Conservation (phyloP, 257 asterid genomes). For the Fraxinus americana region DNA sequence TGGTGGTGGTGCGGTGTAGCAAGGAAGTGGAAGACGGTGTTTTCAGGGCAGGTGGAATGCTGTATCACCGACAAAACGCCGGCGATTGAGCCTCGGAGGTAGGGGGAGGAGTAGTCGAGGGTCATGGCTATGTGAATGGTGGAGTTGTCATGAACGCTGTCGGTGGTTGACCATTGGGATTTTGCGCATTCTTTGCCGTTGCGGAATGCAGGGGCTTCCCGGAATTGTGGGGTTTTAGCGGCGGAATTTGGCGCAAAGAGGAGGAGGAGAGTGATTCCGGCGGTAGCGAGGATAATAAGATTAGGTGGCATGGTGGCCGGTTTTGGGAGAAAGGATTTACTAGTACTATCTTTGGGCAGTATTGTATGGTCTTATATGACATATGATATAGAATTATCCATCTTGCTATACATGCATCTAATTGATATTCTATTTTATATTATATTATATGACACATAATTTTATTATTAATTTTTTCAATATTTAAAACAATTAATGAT, state of each 20-base stretch:
- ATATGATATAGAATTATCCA: neutral
- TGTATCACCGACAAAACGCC: slow-evolving; percentile 85
- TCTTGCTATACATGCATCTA: no score
- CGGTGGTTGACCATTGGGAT: slow-evolving; percentile 30
- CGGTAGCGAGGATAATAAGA: slow-evolving; percentile 29
- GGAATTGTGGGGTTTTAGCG: slow-evolving; percentile 53
- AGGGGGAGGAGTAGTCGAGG: slow-evolving; percentile 79
- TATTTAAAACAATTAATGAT: no score
- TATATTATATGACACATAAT: no score
- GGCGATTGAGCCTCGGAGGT: slow-evolving; percentile 92
- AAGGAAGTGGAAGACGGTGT: slow-evolving; percentile 81
- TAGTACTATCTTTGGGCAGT: neutral
- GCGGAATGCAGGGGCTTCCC: slow-evolving; percentile 87
- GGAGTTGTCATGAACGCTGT: slow-evolving; percentile 28
- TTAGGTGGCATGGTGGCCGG: slow-evolving; percentile 28
- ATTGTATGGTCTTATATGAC: slow-evolving; percentile 4
- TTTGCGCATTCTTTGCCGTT: slow-evolving; percentile 61
- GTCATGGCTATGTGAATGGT: slow-evolving; percentile 87
- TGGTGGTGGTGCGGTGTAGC: slow-evolving; percentile 51
- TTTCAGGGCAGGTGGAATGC: slow-evolving; percentile 84
- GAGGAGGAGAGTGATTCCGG: slow-evolving; percentile 32
- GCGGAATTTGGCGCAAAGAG: slow-evolving; percentile 24
- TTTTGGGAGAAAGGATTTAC: slow-evolving; percentile 6
- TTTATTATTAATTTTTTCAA: no score
- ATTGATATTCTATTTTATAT: no score